Conservation (phyloP, 228 moss, liverwort and hornwort genomes). For the Sphagnum fallax region DNA sequence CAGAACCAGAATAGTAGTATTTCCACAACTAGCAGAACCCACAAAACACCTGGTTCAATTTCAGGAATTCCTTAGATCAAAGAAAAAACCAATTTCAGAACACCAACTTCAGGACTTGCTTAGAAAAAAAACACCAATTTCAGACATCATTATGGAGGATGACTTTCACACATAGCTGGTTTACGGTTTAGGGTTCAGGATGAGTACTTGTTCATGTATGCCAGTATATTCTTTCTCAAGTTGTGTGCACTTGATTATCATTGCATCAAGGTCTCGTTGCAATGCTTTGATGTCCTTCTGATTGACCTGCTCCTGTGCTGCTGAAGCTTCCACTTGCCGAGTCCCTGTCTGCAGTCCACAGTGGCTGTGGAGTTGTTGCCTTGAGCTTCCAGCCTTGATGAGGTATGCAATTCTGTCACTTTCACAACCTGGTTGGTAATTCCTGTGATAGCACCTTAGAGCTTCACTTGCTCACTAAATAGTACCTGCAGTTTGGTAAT, state of each 20-base stretch:
- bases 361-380: not conserved
- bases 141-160: too few species aligned
- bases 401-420: conserved; percentile 4
- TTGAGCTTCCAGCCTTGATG: not conserved
- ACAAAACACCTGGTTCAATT: too few species aligned
- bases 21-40: too few species aligned
- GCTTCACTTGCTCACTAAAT: conserved; percentile 70
- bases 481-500: conserved; percentile 25
- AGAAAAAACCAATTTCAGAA: too few species aligned
- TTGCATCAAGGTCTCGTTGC: conserved; percentile 36
- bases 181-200: too few species aligned
- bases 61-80: too few species aligned
- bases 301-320: conserved; percentile 16
- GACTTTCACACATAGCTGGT: too few species aligned
- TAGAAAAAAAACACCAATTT: too few species aligned
- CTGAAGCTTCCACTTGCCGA: not conserved
- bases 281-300: conserved; percentile 43
- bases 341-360: not conserved
- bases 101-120: too few species aligned
- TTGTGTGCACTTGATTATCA: conserved; percentile 33
- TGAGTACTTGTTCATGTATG: conserved; percentile 19
- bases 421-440: conserved; percentile 15
- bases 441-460: conserved; percentile 49
- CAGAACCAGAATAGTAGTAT: too few species aligned
- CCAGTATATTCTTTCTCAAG: conserved; percentile 25